Conservation (phyloP, 352 stramenopile genomes). For the Pythium volutum region DNA sequence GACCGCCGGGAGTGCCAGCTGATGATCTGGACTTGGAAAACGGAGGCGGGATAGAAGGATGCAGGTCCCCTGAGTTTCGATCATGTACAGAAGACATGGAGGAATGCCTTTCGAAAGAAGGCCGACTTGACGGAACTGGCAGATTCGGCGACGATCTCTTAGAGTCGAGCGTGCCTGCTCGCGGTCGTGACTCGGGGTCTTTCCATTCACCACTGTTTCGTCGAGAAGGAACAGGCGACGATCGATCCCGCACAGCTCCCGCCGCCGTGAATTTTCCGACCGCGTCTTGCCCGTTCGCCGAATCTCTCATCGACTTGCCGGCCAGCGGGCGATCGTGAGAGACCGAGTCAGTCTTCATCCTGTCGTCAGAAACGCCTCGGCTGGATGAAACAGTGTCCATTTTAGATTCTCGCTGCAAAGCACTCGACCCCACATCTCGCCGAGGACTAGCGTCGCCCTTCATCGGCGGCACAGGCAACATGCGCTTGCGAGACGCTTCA, state of each 20-base stretch:
- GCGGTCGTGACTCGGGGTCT: conserved; percentile 5
- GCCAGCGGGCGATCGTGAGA: neutral
- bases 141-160: neutral
- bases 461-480: no score
- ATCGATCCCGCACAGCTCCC: neutral
- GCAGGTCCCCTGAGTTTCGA: conserved; percentile 17
- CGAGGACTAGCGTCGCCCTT: neutral
- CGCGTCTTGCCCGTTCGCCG: neutral
- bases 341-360: neutral
- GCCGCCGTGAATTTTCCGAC: neutral
- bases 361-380: neutral
- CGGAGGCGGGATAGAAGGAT: neutral
- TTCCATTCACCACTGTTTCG: conserved; percentile 26
- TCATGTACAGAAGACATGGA: conserved; percentile 35
- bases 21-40: conserved; percentile 22
- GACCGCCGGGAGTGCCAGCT: conserved; percentile 5
- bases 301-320: neutral
- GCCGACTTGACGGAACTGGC: conserved; percentile 25
- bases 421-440: conserved; percentile 3
- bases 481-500: neutral
- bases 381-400: neutral
- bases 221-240: neutral
- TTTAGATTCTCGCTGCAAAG: conserved; percentile 4
- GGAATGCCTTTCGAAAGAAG: conserved; percentile 42
- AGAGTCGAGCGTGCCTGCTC: neutral